Evolutionary conservation across 1,139 yeast genomes (phyloP).

Genomic region (Spathaspora sp.): DNA sequence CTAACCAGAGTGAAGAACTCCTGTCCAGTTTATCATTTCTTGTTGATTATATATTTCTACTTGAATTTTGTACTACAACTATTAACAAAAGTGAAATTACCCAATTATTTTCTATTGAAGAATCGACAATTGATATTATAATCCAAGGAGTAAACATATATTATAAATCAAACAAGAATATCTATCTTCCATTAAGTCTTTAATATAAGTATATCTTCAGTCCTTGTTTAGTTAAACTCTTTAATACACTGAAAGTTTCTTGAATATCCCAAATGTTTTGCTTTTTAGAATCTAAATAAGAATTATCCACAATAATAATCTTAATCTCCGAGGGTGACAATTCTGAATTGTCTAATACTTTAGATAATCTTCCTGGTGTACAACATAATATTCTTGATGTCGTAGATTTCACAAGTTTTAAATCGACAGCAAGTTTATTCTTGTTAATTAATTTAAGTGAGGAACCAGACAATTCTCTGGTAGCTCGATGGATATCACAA

Average conservation of each 20-base stretch:
- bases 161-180: conserved; percentile 29
- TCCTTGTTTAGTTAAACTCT: conserved; percentile 40
- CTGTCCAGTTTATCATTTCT: conserved; percentile 12
- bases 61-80: conserved; percentile 20
- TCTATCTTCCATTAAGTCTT: conserved; percentile 31
- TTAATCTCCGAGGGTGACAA: conserved; percentile 49
- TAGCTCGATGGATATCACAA: conserved; percentile 68
- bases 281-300: conserved; percentile 61
- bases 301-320: conserved; percentile 60
- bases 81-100: conserved; percentile 8
- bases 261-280: conserved; percentile 63
- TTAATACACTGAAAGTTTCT: conserved; percentile 45
- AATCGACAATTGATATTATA: conserved; percentile 16
- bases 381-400: conserved; percentile 56
- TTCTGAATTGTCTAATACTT: conserved; percentile 47
- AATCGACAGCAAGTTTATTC: conserved; percentile 61
- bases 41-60: conserved; percentile 26
- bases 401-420: conserved; percentile 50
- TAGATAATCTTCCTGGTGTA: conserved; percentile 62
- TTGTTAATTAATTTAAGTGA: conserved; percentile 67
- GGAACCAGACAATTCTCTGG: conserved; percentile 52
- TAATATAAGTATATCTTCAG: conserved; percentile 53
- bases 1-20: not conserved
- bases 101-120: conserved; percentile 13
- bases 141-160: conserved; percentile 27